Evolutionary conservation across 768 basidiomycete genomes (phyloP).

Genomic region (Suillus occidentalis): DNA sequence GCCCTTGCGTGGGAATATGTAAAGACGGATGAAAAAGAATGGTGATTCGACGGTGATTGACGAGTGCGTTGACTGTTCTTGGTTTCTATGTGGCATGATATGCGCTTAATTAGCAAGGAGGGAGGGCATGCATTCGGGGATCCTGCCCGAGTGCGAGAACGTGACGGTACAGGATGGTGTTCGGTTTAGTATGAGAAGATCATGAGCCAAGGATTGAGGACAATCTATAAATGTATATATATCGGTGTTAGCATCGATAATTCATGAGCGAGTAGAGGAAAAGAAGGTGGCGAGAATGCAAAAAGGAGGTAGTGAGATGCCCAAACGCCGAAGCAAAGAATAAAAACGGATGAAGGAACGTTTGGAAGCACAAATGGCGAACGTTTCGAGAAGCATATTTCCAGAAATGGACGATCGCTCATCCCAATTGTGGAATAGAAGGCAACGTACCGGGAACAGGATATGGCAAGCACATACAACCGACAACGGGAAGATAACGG

Average conservation of each 20-base stretch:
- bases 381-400: not conserved
- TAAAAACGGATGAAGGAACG: constrained; percentile 1
- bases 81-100: not conserved
- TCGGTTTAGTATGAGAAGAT: constrained; percentile 63
- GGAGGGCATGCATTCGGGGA: not conserved
- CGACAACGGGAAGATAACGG: constrained; percentile 76
- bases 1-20: not conserved
- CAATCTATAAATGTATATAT: constrained; percentile 47
- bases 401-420: not conserved
- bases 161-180: not conserved
- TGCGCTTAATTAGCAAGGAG: not conserved
- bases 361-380: not conserved
- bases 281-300: constrained; percentile 5
- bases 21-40: not conserved
- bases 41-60: constrained; percentile 1
- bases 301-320: constrained; percentile 35
- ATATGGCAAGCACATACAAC: constrained; percentile 67
- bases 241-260: constrained; percentile 17
- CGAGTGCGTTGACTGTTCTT: not conserved
- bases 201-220: constrained; percentile 88
- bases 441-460: constrained; percentile 64
- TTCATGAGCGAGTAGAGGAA: not conserved
- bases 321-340: not conserved
- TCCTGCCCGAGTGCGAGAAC: not conserved
- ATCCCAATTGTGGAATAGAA: not conserved